Evolutionary conservation across 2,329 filamentous ascomycete species (phyloP).

Genomic region (Calonectria multiphialidica): DNA sequence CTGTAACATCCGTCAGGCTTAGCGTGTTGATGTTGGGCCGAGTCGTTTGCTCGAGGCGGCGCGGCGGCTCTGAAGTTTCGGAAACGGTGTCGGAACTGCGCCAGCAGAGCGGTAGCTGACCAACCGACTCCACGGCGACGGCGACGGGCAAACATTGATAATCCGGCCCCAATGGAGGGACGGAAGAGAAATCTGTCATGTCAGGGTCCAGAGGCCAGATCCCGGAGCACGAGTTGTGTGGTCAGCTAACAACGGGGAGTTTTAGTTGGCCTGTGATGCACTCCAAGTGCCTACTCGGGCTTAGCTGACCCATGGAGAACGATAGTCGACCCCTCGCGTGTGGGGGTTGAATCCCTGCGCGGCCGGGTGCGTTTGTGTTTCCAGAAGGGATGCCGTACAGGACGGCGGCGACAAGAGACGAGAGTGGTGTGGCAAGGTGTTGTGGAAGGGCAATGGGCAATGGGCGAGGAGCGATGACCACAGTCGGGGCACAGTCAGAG

Average conservation of each 20-base stretch:
- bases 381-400: neutral
- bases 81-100: constrained; percentile 3
- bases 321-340: constrained; percentile 24
- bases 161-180: constrained; percentile 1
- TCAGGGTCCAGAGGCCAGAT: constrained; percentile 1
- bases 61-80: neutral
- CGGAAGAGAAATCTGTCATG: neutral
- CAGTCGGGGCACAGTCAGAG: neutral
- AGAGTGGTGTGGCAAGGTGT: neutral
- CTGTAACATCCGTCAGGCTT: constrained; percentile 10
- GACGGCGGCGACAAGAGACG: neutral
- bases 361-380: constrained; percentile 11
- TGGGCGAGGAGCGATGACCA: neutral
- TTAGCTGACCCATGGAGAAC: constrained; percentile 21
- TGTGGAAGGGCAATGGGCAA: neutral
- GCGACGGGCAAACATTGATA: neutral
- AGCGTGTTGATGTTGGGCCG: neutral
- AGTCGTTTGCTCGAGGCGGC: neutral
- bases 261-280: constrained; percentile 18
- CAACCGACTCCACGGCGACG: neutral
- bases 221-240: neutral
- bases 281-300: constrained; percentile 24
- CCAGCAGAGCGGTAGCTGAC: neutral
- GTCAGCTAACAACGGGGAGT: constrained; percentile 7
- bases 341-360: constrained; percentile 9